Percentiles rank a stretch among this genome's conserved stretches.
Conservation (phyloP, 2,329 filamentous ascomycete genomes). For the Claviceps humidiphila region DNA sequence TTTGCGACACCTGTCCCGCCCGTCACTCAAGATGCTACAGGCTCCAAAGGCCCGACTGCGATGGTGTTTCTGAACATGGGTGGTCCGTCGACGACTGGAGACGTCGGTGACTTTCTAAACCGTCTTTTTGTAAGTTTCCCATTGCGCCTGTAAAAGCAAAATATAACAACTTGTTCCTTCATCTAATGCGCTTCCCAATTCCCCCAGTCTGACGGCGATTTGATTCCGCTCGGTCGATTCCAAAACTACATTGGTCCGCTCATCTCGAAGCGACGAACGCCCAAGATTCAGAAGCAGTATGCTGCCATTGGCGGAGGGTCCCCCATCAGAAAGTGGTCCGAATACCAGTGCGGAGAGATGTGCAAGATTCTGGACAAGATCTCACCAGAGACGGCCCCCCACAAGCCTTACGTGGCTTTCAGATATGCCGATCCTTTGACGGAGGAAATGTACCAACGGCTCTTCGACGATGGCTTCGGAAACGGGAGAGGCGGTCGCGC, state of each 20-base stretch:
- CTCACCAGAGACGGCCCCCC: constrained; percentile 84
- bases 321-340: constrained; percentile 95
- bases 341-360: constrained; percentile 88
- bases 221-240: constrained; percentile 88
- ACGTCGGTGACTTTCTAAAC: constrained; percentile 82
- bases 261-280: constrained; percentile 74
- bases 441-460: constrained; percentile 76
- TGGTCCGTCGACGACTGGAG: constrained; percentile 73
- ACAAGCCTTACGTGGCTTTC: constrained; percentile 96
- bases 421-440: constrained; percentile 89
- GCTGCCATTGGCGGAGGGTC: constrained; percentile 92
- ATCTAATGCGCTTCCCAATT: constrained; percentile 3
- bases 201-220: constrained; percentile 68
- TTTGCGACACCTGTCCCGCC: constrained; percentile 45
- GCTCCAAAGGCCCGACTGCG: constrained; percentile 70
- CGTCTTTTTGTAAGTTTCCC: constrained; percentile 65
- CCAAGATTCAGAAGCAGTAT: constrained; percentile 95
- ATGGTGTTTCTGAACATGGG: constrained; percentile 99
- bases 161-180: background rate
- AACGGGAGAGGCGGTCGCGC: constrained; percentile 81
- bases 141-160: background rate
- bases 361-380: constrained; percentile 90
- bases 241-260: constrained; percentile 84
- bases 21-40: constrained; percentile 63
- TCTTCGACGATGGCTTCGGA: constrained; percentile 83